phyloP scores from a whole-genome alignment of 1,139 yeast species.

The Lodderomyces margitis region DNA sequence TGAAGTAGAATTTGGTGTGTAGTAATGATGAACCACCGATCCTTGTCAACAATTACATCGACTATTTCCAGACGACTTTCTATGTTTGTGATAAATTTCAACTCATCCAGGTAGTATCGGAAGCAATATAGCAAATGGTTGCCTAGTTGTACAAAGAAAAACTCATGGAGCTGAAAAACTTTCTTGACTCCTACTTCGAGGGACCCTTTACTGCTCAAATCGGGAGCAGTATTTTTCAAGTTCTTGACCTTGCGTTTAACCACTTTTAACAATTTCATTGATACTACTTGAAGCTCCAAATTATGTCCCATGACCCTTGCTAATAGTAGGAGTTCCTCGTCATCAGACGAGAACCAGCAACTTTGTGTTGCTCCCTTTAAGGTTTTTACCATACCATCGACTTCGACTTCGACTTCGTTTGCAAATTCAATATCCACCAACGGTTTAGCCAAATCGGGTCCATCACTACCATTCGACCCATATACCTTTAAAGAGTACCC shows the following conservation, averaged over 20 bases:
- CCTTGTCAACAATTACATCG: not conserved
- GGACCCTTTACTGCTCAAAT: too few relatives aligned
- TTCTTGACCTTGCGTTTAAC: not conserved
- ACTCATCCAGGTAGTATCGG: not conserved
- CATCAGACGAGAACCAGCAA: not conserved
- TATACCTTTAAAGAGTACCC: conserved; percentile 33
- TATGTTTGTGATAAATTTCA: not conserved
- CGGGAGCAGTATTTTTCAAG: not conserved
- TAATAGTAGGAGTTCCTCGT: not conserved
- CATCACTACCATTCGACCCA: conserved; percentile 23
- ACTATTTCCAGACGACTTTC: not conserved
- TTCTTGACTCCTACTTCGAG: not conserved
- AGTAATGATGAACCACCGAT: not conserved
- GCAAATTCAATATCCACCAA: conserved; percentile 18
- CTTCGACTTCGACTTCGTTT: conserved; percentile 3
- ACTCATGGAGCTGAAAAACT: not conserved
- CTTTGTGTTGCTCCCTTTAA: not conserved
- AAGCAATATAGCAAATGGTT: not conserved
- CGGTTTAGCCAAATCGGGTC: conserved; percentile 14
- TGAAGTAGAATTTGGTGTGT: not conserved
- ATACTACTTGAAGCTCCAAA: not conserved
- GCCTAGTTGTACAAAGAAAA: not conserved
- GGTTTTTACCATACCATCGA: not conserved
- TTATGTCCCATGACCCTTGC: not conserved
- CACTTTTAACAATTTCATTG: conserved; percentile 1